Evolutionary conservation across 345 rosid species (phyloP).

Genomic region (Limnanthes douglasii): DNA sequence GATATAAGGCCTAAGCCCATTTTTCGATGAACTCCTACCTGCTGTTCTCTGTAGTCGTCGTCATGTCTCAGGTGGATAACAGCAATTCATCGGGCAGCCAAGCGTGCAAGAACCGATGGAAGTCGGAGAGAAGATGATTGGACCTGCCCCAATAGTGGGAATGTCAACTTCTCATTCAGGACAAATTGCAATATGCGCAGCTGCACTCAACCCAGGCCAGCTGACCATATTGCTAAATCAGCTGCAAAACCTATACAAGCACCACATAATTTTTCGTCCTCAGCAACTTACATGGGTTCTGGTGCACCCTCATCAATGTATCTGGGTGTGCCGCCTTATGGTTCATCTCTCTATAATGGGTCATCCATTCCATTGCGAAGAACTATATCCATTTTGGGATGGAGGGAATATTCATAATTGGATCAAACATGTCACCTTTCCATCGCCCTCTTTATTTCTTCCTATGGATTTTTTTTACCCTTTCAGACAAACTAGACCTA

Average conservation of each 20-base stretch:
- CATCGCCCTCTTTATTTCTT: no score
- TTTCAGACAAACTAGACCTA: no score
- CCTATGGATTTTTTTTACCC: no score
- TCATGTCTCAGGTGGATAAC: constrained; percentile 97
- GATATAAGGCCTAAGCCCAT: no score
- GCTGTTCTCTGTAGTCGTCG: no score
- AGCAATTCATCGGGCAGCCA: constrained; percentile 91
- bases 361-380: constrained; percentile 76
- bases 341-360: constrained; percentile 65
- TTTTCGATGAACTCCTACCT: no score
- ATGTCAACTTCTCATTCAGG: constrained; percentile 92
- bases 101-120: constrained; percentile 98
- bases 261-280: constrained; percentile 44
- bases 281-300: constrained; percentile 69
- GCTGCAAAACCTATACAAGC: constrained; percentile 65
- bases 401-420: no score
- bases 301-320: constrained; percentile 73
- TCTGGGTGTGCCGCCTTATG: constrained; percentile 89
- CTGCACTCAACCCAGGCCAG: constrained; percentile 94
- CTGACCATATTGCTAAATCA: constrained; percentile 80
- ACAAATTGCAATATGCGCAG: constrained; percentile 98
- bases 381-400: no score
- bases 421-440: no score
- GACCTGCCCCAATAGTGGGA: constrained; percentile 97
- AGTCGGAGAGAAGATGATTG: constrained; percentile 99